phyloP scores from a whole-genome alignment of 148 eudicot species.

The Rhododendron vialii region DNA sequence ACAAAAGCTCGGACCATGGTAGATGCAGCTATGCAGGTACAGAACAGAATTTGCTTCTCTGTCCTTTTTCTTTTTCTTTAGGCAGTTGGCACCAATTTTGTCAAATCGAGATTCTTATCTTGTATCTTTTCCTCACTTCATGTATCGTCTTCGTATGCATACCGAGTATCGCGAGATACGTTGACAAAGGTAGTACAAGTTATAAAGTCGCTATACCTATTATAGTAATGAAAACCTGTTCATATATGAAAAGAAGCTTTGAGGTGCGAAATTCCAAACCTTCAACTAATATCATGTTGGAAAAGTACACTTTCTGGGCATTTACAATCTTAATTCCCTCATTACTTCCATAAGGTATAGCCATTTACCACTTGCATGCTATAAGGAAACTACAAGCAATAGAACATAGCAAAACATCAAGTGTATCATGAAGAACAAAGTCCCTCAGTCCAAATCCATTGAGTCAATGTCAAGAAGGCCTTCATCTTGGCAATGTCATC shows the following conservation, averaged over 20 bases:
- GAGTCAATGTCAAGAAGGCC: not conserved
- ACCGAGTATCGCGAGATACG: not conserved
- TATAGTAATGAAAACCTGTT: not conserved
- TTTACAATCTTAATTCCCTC: not conserved
- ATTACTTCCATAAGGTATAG: not conserved
- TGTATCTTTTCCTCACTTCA: not conserved
- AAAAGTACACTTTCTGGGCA: not conserved
- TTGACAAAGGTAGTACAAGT: not conserved
- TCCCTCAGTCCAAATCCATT: not conserved
- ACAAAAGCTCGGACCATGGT: constrained; percentile 77
- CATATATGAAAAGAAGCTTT: not conserved
- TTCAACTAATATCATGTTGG: not conserved
- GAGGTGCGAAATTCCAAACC: not conserved
- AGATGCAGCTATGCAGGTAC: constrained; percentile 85
- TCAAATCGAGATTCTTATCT: not conserved
- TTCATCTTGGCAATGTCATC: not conserved
- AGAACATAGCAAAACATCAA: not conserved
- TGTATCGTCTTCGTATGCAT: not conserved
- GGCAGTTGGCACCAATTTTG: not conserved
- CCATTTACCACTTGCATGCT: not conserved
- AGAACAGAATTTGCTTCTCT: not conserved
- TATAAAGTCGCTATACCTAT: not conserved
- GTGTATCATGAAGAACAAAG: not conserved
- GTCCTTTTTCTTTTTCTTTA: not conserved
- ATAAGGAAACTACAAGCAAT: not conserved